These are phyloP conservation scores for Olyra latifolia DNA, from an alignment of 176 grass and related monocot species.

Conservation along the genomic window DNA sequence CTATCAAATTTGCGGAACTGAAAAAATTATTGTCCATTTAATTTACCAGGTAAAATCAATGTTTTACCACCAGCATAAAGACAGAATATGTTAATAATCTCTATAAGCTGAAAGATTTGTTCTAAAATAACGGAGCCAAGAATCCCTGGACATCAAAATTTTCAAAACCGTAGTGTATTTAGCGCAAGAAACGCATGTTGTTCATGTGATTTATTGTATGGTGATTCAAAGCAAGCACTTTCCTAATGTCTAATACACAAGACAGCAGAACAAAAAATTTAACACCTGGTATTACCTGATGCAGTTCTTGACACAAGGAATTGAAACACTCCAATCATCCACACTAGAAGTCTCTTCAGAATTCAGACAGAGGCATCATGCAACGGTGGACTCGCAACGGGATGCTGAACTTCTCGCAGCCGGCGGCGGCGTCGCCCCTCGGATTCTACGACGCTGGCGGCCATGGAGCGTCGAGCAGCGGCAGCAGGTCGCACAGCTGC, in stretches of 20 bases:
- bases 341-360: not conserved
- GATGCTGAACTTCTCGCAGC: conserved; percentile 64
- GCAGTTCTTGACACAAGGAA: not conserved
- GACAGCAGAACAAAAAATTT: not conserved
- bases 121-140: not conserved
- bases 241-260: not conserved
- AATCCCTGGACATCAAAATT: not conserved
- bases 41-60: not conserved
- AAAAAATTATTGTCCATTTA: not conserved
- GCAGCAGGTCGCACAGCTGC: conserved; percentile 22
- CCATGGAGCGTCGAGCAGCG: conserved; percentile 34
- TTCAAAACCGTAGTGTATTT: not conserved
- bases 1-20: not conserved
- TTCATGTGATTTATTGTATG: not conserved
- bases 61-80: not conserved
- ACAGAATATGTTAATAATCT: not conserved
- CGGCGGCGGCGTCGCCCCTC: conserved; percentile 23
- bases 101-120: not conserved
- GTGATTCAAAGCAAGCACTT: not conserved
- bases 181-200: not conserved
- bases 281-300: not conserved
- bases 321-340: not conserved
- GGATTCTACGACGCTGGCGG: conserved; percentile 24
- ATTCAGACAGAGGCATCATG: conserved; percentile 32
- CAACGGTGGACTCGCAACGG: conserved; percentile 48